Evolutionary conservation across 345 rosid species (phyloP), one percentile per base, ranked within the genome.

Genomic region (Crucihimalaya himalaica): DNA sequence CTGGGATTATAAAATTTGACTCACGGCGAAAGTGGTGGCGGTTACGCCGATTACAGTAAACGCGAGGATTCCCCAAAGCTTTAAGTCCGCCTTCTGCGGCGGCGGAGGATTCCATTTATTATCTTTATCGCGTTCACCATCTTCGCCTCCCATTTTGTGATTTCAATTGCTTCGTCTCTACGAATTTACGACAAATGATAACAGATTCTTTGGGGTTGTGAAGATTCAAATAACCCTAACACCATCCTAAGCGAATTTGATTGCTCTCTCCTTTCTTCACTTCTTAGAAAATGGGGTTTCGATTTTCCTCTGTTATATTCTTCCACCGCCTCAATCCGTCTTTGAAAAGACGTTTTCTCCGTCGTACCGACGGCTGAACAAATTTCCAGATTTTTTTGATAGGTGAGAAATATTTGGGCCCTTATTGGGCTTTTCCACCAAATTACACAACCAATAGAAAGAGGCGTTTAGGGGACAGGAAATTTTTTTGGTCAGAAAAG

Each of bases 11-110:
- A 12, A 37, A 27, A 25, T 50, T 48, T n/a, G 5, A 77, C 87
- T 81, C 59, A 93, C 97, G 32, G 96, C 96, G 71, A 86, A 82
- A 64, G 96, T 91, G 75, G 95, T 91, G 63, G 89, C 92, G 15
- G 97, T 91, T 83, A 96, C 98, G 75, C 98, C 95, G 61, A 91
- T 81, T 11, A 94, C 80, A 67, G 88, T 86, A 83, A 91, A 86
- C 43, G 84, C 79, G 42, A 94, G 71, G 47, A 91, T 63, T 6
- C 95, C 89, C 98, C 95, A 94, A 39, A 88, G 85, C 79, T 85
- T 89, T 53, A 83, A 71, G 23, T 79, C 84, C 8, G 80, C 71
- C 50, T 84, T 83, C 63, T 77, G 78, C 43, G 78, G 85, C 58
- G 63, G 80, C 40, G 69, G 80, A 32, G 77, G 67, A 51, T 72